Conservation (phyloP, 805 yeast genomes). For the Nakazawaea holstii region DNA sequence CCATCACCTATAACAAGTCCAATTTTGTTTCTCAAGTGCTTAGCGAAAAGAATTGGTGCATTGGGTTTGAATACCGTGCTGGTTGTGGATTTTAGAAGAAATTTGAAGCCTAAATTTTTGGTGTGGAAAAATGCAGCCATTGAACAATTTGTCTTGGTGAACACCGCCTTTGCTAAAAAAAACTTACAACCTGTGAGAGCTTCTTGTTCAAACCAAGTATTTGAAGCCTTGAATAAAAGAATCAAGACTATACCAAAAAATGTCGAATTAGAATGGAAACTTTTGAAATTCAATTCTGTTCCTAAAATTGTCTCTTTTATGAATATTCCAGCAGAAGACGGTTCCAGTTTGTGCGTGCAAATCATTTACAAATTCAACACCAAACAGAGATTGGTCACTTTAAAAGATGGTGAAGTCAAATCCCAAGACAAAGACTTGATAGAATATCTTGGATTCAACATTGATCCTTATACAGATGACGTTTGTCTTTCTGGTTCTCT, state of each 20-base stretch:
- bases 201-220: slow-evolving; percentile 56
- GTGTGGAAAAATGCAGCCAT: slow-evolving; percentile 86
- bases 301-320: slow-evolving; percentile 74
- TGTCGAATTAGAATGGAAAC: slow-evolving; percentile 67
- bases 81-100: slow-evolving; percentile 38
- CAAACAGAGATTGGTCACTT: slow-evolving; percentile 49
- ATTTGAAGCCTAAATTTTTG: slow-evolving; percentile 55
- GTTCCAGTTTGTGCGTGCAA: slow-evolving; percentile 35
- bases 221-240: slow-evolving; percentile 49
- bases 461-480: slow-evolving; percentile 56
- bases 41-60: slow-evolving; percentile 58
- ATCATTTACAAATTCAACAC: slow-evolving; percentile 60
- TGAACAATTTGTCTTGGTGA: slow-evolving; percentile 70
- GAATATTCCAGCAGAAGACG: slow-evolving; percentile 38
- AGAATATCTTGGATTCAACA: slow-evolving; percentile 56
- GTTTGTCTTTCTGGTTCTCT: slow-evolving; percentile 59
- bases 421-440: slow-evolving; percentile 44
- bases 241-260: slow-evolving; percentile 50
- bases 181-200: slow-evolving; percentile 42
- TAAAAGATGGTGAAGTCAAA: slow-evolving; percentile 33
- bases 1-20: slow-evolving; percentile 42
- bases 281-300: slow-evolving; percentile 58
- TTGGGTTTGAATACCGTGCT: slow-evolving; percentile 63
- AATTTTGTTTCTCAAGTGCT: slow-evolving; percentile 32
- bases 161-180: slow-evolving; percentile 69